phyloP scores from a whole-genome alignment of 768 basidiomycete genomes.

The Podaxis mareebaensis region DNA sequence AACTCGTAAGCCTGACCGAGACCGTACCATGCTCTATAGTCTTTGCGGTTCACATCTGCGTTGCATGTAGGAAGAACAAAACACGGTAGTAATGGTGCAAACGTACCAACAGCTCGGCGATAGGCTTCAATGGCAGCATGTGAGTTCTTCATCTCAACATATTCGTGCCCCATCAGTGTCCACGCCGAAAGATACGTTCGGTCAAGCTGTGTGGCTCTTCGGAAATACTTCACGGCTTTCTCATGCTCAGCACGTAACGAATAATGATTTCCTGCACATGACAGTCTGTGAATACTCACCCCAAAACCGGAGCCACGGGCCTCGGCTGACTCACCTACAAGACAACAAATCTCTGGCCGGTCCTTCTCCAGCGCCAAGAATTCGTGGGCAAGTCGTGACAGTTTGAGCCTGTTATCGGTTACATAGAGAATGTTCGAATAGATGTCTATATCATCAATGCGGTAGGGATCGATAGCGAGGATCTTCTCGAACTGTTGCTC shows the following conservation, averaged over 20 bases:
- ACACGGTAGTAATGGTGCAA: not conserved
- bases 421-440: constrained; percentile 98
- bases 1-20: constrained; percentile 98
- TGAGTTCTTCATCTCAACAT: constrained; percentile 98
- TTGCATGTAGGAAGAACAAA: not conserved
- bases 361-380: constrained; percentile 89
- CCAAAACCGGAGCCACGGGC: not conserved
- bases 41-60: constrained; percentile 91
- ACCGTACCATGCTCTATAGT: constrained; percentile 98
- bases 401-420: constrained; percentile 82
- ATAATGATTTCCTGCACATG: constrained; percentile 86
- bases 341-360: constrained; percentile 93
- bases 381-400: constrained; percentile 90
- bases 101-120: constrained; percentile 87
- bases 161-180: constrained; percentile 99
- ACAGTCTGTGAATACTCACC: constrained; percentile 7
- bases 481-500: constrained; percentile 86
- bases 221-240: constrained; percentile 94
- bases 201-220: constrained; percentile 92
- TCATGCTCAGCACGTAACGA: constrained; percentile 92
- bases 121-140: constrained; percentile 99
- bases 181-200: constrained; percentile 94
- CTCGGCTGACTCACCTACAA: constrained; percentile 69
- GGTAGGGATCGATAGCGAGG: constrained; percentile 76
- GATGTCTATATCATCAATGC: constrained; percentile 93